These are phyloP conservation scores for Eucalyptus cloeziana DNA, from an alignment of 345 rosid species.

Conservation along the genomic window DNA sequence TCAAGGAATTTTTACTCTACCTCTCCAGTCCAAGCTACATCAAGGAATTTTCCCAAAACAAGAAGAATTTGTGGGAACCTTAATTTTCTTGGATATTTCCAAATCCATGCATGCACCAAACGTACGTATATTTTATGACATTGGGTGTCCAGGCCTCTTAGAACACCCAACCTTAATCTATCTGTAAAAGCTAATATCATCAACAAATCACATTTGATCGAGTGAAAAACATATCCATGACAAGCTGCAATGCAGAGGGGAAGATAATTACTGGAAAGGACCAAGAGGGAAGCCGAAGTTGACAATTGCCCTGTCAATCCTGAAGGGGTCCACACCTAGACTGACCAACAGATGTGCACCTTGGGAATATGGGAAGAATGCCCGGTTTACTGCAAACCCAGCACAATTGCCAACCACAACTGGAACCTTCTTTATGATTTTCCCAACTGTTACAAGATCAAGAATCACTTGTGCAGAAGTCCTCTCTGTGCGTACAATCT, in stretches of 20 bases:
- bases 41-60: neutral
- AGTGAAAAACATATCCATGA: neutral
- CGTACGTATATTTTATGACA: neutral
- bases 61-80: neutral
- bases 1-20: neutral
- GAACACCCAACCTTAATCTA: neutral
- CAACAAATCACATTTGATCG: neutral
- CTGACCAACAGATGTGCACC: slow-evolving; percentile 52
- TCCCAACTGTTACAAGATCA: slow-evolving; percentile 86
- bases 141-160: neutral
- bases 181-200: neutral
- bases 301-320: slow-evolving; percentile 67
- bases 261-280: slow-evolving; percentile 77
- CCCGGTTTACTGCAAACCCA: slow-evolving; percentile 89
- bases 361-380: slow-evolving; percentile 85
- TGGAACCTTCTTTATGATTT: slow-evolving; percentile 80
- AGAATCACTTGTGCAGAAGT: slow-evolving; percentile 86
- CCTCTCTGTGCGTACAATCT: slow-evolving; percentile 73
- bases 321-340: slow-evolving; percentile 87
- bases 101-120: neutral
- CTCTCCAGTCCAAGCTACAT: neutral
- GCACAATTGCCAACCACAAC: slow-evolving; percentile 95
- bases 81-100: neutral
- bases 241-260: neutral
- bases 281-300: slow-evolving; percentile 91